Conservation (phyloP, 495 filamentous ascomycete species). For the Aspergillus saccharolyticus region DNA sequence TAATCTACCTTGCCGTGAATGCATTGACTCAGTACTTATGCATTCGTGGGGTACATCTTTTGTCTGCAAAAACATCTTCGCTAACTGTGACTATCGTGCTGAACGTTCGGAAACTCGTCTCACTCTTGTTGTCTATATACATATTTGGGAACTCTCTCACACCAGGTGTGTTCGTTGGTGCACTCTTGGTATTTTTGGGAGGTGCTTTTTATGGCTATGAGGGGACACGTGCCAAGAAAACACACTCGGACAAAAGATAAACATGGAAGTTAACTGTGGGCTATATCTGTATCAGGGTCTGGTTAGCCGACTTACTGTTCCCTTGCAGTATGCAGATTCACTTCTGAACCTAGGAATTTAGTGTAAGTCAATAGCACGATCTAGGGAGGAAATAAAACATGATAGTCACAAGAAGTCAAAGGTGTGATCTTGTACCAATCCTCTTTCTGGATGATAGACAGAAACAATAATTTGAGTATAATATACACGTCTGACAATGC, state of each 20-base stretch:
- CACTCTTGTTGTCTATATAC: constrained; percentile 83
- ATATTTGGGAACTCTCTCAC: constrained; percentile 83
- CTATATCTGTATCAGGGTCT: too few relatives aligned
- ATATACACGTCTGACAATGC: background rate
- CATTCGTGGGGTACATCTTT: constrained; percentile 88
- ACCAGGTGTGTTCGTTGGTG: constrained; percentile 70
- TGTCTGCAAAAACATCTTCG: constrained; percentile 79
- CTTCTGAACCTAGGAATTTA: too few relatives aligned
- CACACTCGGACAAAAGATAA: constrained; percentile 20
- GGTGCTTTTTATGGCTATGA: constrained; percentile 87
- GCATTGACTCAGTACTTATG: constrained; percentile 90
- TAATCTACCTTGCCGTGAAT: constrained; percentile 71
- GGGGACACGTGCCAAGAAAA: constrained; percentile 38
- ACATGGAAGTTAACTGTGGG: constrained; percentile 10
- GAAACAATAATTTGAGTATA: background rate
- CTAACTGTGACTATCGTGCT: constrained; percentile 93
- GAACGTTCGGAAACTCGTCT: constrained; percentile 92
- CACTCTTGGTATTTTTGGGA: constrained; percentile 77
- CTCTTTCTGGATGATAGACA: background rate
- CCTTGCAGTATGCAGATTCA: background rate
- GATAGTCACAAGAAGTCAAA: too few relatives aligned
- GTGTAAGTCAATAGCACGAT: too few relatives aligned
- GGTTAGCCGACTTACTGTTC: too few relatives aligned
- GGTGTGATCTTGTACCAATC: too few relatives aligned
- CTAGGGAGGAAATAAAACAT: too few relatives aligned